Evolutionary conservation across 495 filamentous ascomycete species (phyloP).

Genomic region (Alectoria sarmentosa): DNA sequence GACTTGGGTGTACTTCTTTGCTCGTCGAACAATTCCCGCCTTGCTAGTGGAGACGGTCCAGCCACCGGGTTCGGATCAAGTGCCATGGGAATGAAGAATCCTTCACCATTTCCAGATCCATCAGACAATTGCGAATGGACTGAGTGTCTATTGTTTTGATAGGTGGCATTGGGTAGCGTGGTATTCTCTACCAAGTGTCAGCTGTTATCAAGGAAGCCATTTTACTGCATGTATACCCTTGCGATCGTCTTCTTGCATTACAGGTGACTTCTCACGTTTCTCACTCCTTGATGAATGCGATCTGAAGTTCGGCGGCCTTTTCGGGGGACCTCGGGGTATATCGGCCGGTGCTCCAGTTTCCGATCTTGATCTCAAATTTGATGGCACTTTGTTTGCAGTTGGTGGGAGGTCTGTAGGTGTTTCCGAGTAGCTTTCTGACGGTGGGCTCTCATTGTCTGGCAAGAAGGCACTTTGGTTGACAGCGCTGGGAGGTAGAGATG

Average conservation of each 20-base stretch:
- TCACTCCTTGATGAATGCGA: conserved; percentile 24
- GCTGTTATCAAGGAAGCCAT: neutral
- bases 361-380: conserved; percentile 27
- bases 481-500: conserved; percentile 77
- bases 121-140: conserved; percentile 55
- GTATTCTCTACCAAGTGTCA: conserved; percentile 44
- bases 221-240: conserved; percentile 15
- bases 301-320: conserved; percentile 25
- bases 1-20: conserved; percentile 13
- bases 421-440: conserved; percentile 55
- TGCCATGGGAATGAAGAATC: conserved; percentile 85
- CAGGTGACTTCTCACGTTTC: conserved; percentile 22
- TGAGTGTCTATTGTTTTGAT: conserved; percentile 70
- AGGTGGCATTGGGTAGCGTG: conserved; percentile 66
- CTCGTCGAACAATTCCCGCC: conserved; percentile 16
- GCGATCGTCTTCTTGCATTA: conserved; percentile 22
- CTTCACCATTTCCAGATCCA: conserved; percentile 56
- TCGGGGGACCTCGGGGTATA: conserved; percentile 18
- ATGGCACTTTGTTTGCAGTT: conserved; percentile 27
- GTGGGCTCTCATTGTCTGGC: conserved; percentile 59
- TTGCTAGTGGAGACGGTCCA: conserved; percentile 41
- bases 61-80: conserved; percentile 74
- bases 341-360: conserved; percentile 22
- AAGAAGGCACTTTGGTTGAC: conserved; percentile 52
- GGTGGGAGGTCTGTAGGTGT: conserved; percentile 61